Percentiles rank a stretch among this genome's conserved stretches.
phyloP scores from a whole-genome alignment of 2,329 filamentous ascomycete species.

The Xylariomycetidae sp. region DNA sequence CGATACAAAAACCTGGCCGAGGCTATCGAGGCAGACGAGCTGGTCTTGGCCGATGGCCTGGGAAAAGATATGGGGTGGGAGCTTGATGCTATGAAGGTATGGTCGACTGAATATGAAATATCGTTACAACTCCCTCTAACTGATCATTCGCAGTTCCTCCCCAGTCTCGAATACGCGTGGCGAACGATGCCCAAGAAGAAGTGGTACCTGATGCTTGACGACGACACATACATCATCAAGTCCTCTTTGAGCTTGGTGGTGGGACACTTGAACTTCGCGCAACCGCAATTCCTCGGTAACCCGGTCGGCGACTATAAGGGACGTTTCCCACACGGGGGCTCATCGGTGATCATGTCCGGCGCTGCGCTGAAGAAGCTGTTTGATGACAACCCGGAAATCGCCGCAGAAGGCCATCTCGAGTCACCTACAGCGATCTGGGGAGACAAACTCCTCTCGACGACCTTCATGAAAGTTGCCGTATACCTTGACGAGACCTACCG shows the following conservation, averaged over 20 bases:
- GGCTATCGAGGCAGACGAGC: constrained; percentile 28
- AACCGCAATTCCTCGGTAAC: constrained; percentile 50
- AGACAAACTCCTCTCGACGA: constrained; percentile 49
- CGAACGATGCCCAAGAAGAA: constrained; percentile 47
- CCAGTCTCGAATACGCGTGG: constrained; percentile 49
- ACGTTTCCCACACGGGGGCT: constrained; percentile 54
- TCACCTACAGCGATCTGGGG: constrained; percentile 50
- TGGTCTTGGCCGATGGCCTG: constrained; percentile 26
- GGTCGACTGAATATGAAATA: constrained; percentile 1
- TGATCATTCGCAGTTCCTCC: constrained; percentile 41
- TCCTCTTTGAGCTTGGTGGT: constrained; percentile 44
- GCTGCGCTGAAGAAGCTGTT: constrained; percentile 45
- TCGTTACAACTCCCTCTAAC: constrained; percentile 1
- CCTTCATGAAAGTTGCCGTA: constrained; percentile 47
- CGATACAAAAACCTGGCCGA: constrained; percentile 27
- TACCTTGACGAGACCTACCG: constrained; percentile 52
- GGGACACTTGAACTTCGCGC: constrained; percentile 41
- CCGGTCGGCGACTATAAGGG: constrained; percentile 52
- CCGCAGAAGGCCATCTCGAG: constrained; percentile 39
- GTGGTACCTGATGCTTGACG: constrained; percentile 55
- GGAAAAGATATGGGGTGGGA: constrained; percentile 29
- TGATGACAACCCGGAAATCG: constrained; percentile 33
- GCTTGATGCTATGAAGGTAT: constrained; percentile 32
- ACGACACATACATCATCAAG: constrained; percentile 52
- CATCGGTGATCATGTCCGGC: constrained; percentile 47